Evolutionary conservation across 345 rosid species (phyloP), one percentile per base, ranked within the genome.

Genomic region (Eutrema heterophyllum): DNA sequence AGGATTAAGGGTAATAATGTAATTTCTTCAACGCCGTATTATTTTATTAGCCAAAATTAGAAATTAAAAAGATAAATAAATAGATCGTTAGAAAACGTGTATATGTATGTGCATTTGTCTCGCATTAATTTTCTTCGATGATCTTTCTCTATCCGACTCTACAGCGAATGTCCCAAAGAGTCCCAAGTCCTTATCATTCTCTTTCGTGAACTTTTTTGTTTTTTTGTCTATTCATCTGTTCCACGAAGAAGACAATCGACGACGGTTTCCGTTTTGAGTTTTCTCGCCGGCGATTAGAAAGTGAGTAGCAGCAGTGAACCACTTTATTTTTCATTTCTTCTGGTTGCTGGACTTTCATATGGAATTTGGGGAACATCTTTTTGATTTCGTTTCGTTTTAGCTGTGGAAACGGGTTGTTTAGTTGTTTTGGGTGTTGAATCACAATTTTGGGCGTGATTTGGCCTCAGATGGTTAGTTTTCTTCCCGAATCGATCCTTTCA

Each of bases 51-150:
- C 43, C 16, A 6, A 32, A 46, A 66, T 33, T 66, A 66, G 30
- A 57, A 57, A 60, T 11, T 24, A 60, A 0, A 26, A 1, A 38
- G 11, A 9, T 14, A 60, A 8, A 33, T 5, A 58, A 35, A 48
- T 66, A 18, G 78, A 66, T 74, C 61, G 67, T 67, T 67, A 58
- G 72, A 68, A 75, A 76, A 76, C 75, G 79, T 76, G 79, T 53
- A 76, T 53, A 62, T 76, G 64, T 53, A 62, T 76, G 64, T 69
- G 67, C 68, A 59, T 68, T 62, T 64, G 64, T 45, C 53, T 74
- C 30, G 52, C 78, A 74, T 74, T 32, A 50, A 39, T 39, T 52
- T 49, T 58, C 15, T 13, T 48, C 36, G 38, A 57, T 67, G 53
- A 51, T 48, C 57, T 51, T 38, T 63, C 73, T 70, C 56, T 70